Evolutionary conservation across 768 basidiomycete genomes (phyloP), one percentile per base, ranked within the genome.

Genomic region (Boletus pseudo-olivaceus): DNA sequence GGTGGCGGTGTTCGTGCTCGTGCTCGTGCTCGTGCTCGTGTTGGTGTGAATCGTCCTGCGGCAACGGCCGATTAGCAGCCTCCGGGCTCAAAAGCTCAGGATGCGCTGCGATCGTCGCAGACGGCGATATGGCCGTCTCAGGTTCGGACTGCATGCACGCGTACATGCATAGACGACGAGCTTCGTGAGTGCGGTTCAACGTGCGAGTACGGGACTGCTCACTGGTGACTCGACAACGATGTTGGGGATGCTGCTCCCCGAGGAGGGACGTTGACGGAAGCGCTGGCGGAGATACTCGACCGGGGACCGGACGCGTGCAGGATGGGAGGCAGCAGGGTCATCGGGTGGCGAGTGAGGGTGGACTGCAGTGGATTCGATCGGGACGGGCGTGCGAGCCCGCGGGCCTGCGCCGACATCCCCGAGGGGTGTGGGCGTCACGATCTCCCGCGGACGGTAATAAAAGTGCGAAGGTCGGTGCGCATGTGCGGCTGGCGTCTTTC

Each of bases 201-300:
- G 26, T 23, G 9, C 3, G 49, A 10, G 8, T 1, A 9, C 6
- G 8, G 32, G 26, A n/a, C 20, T 30, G 20, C 66, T 75, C 59
- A 80, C 80, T 12, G 80, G 80, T 15, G 80, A 72, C 62, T 78
- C 72, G 30, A 81, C 71, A 35, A 75, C 57, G 49, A 80, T 81
- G 35, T 71, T 68, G 4, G 74, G 75, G 19, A 79, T 69, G 11
- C 70, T 73, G 15, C 63, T 60, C 32, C 65, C 65, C 0, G 76
- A 77, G 7, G 55, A 40, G 2, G 65, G 63, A 5, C 72, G 71
- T 43, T 66, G 64, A 35, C 66, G 67, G 60, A 66, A 62, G 44
- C 65, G 56, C 33, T 65, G 48, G 26, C 65, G 57, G 47, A 73
- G 57, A 47, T 67, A 44, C 20, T 71, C 57, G 19, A 61, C 26